Evolutionary conservation across 768 basidiomycete genomes (phyloP).

Genomic region (Mycena pura): DNA sequence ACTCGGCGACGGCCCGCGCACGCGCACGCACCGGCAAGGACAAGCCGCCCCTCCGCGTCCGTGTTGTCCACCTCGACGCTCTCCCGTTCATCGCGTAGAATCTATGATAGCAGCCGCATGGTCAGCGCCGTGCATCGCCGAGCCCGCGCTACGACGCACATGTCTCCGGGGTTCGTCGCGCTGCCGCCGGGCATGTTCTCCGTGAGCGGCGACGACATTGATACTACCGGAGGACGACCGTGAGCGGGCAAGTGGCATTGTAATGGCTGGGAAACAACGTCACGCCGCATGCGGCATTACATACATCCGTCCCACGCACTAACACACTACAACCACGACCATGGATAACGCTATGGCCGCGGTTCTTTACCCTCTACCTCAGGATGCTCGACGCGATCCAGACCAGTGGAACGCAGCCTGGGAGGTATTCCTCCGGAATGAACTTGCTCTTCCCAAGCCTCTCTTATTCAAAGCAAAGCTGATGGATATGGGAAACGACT

Average conservation of each 20-base stretch:
- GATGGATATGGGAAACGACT: too few species aligned
- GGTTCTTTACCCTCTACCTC: constrained; percentile 1
- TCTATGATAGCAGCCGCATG: too few species aligned
- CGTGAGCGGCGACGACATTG: constrained; percentile 79
- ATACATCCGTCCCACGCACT: too few species aligned
- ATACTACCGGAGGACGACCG: too few species aligned
- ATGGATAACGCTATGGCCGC: too few species aligned
- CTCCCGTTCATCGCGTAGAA: constrained; percentile 88
- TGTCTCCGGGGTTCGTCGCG: constrained; percentile 84
- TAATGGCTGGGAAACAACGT: too few species aligned
- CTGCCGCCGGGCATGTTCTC: constrained; percentile 86
- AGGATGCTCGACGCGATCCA: constrained; percentile 13
- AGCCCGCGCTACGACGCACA: constrained; percentile 59
- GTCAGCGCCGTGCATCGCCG: too few species aligned
- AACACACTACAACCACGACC: too few species aligned
- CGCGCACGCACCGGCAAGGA: constrained; percentile 64
- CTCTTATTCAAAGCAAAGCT: too few species aligned
- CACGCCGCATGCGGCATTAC: too few species aligned
- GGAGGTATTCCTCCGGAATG: constrained; percentile 16
- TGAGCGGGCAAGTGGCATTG: too few species aligned
- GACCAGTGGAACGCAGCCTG: constrained; percentile 23
- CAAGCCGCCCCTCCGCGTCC: constrained; percentile 81
- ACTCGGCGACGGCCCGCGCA: neutral
- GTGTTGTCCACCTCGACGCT: constrained; percentile 88
- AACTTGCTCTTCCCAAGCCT: too few species aligned